These are phyloP conservation scores for Phytophthora boehmeriae DNA, from an alignment of 352 stramenopile species.

Conservation along the genomic window DNA sequence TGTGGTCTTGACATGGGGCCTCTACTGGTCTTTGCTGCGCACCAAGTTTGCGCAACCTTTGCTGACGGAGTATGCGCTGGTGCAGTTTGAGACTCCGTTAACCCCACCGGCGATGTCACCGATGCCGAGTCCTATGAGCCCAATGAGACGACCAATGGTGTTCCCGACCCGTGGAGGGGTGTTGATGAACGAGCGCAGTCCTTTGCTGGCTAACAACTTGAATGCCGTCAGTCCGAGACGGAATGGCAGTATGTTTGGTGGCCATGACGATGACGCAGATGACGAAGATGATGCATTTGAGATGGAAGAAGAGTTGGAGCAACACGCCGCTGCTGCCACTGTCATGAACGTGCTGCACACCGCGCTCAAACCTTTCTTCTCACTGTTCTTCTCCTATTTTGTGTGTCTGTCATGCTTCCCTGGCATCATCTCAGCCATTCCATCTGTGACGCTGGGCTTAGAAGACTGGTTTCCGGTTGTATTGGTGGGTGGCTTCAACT, in stretches of 20 bases:
- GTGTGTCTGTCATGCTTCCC: slow-evolving; percentile 83
- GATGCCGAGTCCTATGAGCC: slow-evolving; percentile 44
- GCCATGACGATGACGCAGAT: slow-evolving; percentile 32
- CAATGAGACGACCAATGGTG: slow-evolving; percentile 15
- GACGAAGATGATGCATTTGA: slow-evolving; percentile 48
- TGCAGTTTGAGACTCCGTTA: slow-evolving; percentile 70
- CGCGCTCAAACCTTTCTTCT: slow-evolving; percentile 78
- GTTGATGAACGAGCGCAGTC: slow-evolving; percentile 47
- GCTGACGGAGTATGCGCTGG: slow-evolving; percentile 67
- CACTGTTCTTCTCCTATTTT: slow-evolving; percentile 79
- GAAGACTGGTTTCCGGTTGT: slow-evolving; percentile 82
- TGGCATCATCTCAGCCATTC: slow-evolving; percentile 74
- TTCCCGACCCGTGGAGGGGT: slow-evolving; percentile 19
- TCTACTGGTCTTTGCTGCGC: slow-evolving; percentile 55
- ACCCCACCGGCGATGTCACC: slow-evolving; percentile 56
- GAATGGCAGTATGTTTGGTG: slow-evolving; percentile 20
- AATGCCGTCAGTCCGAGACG: slow-evolving; percentile 4
- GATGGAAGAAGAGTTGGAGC: slow-evolving; percentile 35
- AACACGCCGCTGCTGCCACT: slow-evolving; percentile 49
- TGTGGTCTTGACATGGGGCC: slow-evolving; percentile 53
- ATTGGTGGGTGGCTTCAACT: slow-evolving; percentile 74
- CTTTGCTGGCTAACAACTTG: slow-evolving; percentile 42
- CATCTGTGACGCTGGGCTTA: slow-evolving; percentile 58
- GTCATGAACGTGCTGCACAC: slow-evolving; percentile 64
- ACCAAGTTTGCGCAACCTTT: slow-evolving; percentile 70